Conservation (phyloP, 179 eudicot species). For the Nepenthes alata region DNA sequence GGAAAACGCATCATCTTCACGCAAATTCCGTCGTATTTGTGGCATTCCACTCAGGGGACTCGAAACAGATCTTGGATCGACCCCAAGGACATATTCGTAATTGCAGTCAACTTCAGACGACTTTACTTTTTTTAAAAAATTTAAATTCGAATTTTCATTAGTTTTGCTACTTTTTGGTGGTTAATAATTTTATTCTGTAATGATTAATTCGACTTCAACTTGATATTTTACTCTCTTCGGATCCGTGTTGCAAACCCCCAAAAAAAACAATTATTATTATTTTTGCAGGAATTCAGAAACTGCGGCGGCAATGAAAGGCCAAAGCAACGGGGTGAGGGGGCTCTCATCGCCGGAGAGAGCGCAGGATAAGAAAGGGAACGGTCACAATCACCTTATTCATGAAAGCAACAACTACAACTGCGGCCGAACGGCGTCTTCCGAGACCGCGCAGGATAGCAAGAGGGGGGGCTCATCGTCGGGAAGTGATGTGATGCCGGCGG, state of each 20-base stretch:
- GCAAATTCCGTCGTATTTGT: too few relatives aligned
- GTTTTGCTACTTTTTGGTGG: neutral
- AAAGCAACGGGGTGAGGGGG: conserved; percentile 36
- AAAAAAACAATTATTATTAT: neutral
- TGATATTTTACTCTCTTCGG: neutral
- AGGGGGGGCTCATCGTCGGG: conserved; percentile 52
- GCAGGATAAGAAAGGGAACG: conserved; percentile 34
- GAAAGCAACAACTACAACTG: conserved; percentile 8
- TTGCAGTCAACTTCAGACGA: neutral
- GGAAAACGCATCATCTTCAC: neutral
- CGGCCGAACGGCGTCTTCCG: conserved; percentile 51
- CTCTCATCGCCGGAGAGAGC: conserved; percentile 49
- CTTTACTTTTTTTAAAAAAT: too few relatives aligned
- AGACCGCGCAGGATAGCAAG: conserved; percentile 34
- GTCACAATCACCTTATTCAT: conserved; percentile 12
- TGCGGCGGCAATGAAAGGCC: conserved; percentile 57
- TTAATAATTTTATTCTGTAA: neutral
- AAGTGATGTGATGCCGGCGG: conserved; percentile 39
- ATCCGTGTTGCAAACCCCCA: neutral
- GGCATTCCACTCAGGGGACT: neutral
- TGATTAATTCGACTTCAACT: neutral
- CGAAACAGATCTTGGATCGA: neutral
- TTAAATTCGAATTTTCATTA: neutral
- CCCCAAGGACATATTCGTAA: conserved; percentile 16
- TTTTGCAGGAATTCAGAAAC: conserved; percentile 45